Percentiles rank a stretch among this genome's conserved stretches.
Evolutionary conservation across 306 rosid genomes (phyloP).

Genomic region (Citrullus mucosospermus): DNA sequence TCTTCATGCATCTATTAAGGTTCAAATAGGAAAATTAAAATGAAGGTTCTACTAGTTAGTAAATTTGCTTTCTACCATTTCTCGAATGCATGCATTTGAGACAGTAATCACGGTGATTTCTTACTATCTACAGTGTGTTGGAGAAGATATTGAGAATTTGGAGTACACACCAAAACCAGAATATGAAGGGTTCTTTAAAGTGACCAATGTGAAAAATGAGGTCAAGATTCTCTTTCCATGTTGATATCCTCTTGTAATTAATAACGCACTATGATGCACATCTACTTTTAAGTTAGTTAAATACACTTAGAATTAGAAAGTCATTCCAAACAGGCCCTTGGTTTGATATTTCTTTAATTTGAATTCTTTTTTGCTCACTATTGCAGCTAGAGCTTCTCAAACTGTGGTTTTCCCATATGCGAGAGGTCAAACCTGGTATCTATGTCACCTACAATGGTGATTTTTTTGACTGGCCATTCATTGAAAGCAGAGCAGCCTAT

Average conservation of each 20-base stretch:
- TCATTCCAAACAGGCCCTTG: no score
- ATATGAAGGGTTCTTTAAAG: constrained; percentile 80
- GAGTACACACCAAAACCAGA: constrained; percentile 97
- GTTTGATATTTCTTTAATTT: neutral
- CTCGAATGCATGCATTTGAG: neutral
- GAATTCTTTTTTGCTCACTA: constrained; percentile 1
- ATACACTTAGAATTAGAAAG: no score
- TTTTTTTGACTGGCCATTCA: constrained; percentile 94
- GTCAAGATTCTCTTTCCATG: constrained; percentile 24
- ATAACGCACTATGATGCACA: neutral
- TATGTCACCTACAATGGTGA: constrained; percentile 95
- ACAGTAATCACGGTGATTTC: neutral
- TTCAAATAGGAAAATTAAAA: neutral
- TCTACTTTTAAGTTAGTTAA: neutral
- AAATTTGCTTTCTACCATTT: neutral
- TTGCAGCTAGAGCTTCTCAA: constrained; percentile 83
- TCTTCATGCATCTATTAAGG: neutral
- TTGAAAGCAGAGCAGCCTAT: constrained; percentile 78
- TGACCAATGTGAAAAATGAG: constrained; percentile 86
- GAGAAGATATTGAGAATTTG: constrained; percentile 77
- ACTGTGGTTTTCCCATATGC: constrained; percentile 92
- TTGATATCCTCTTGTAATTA: neutral
- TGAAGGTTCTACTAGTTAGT: neutral
- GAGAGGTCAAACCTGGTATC: constrained; percentile 90
- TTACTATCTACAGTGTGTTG: constrained; percentile 64